These are phyloP conservation scores for Viola odorata DNA, from an alignment of 345 rosid genomes.

Conservation along the genomic window DNA sequence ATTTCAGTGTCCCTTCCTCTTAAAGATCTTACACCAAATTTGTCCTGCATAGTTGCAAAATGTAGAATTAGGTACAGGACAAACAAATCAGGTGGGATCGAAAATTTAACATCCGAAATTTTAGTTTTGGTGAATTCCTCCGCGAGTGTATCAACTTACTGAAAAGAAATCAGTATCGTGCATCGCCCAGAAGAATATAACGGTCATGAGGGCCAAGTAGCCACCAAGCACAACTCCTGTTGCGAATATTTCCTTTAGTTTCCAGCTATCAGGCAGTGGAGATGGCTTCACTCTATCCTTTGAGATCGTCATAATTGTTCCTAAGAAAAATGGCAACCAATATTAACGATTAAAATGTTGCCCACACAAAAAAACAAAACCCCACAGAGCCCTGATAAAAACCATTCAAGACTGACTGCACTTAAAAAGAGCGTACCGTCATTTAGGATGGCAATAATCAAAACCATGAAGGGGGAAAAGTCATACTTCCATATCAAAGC, in stretches of 20 bases:
- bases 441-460: slow-evolving; percentile 31
- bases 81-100: background rate
- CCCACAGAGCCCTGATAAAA: background rate
- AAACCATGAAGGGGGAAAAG: slow-evolving; percentile 34
- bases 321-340: background rate
- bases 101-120: background rate
- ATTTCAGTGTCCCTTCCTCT: slow-evolving; percentile 1
- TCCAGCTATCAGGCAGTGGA: slow-evolving; percentile 31
- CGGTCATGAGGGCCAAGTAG: slow-evolving; percentile 26
- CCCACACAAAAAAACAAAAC: background rate
- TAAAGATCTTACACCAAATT: slow-evolving; percentile 17
- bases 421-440: slow-evolving; percentile 16
- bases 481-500: slow-evolving; percentile 28
- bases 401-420: background rate
- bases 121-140: too few relatives aligned
- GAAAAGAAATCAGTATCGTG: slow-evolving; percentile 23
- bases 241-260: slow-evolving; percentile 27
- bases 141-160: background rate
- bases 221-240: slow-evolving; percentile 31
- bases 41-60: slow-evolving; percentile 14
- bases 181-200: slow-evolving; percentile 26
- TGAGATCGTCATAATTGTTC: slow-evolving; percentile 35
- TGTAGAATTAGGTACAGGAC: background rate
- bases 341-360: background rate
- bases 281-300: slow-evolving; percentile 34